These are phyloP conservation scores for Ajuga reptans DNA, from an alignment of 305 asterid species.

Conservation along the genomic window DNA sequence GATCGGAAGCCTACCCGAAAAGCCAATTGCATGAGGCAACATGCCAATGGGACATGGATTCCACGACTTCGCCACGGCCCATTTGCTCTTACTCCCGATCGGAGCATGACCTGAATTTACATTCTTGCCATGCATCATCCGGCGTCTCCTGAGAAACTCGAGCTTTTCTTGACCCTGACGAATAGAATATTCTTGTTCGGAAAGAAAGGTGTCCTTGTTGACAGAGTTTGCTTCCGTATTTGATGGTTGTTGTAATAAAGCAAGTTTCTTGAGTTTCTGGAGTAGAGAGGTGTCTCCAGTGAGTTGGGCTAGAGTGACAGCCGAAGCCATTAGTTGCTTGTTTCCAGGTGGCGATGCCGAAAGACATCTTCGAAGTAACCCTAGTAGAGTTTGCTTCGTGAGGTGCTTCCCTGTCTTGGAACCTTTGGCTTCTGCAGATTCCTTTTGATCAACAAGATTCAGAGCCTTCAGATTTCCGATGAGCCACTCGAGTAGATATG, in stretches of 20 bases:
- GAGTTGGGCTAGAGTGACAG: constrained; percentile 43
- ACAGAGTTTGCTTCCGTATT: constrained; percentile 22
- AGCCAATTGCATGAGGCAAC: constrained; percentile 57
- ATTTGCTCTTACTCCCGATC: constrained; percentile 28
- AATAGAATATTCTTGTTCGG: constrained; percentile 41
- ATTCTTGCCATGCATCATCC: constrained; percentile 22
- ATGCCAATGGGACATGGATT: constrained; percentile 77
- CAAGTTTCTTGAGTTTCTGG: constrained; percentile 57
- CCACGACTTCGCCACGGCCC: constrained; percentile 61
- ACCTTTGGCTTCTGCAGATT: constrained; percentile 30
- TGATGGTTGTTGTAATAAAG: constrained; percentile 22
- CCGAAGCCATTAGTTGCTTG: constrained; percentile 38
- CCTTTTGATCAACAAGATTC: constrained; percentile 23
- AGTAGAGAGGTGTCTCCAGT: constrained; percentile 39
- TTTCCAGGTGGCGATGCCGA: constrained; percentile 38
- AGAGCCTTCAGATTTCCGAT: constrained; percentile 34
- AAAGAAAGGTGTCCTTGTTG: constrained; percentile 26
- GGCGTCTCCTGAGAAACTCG: constrained; percentile 29
- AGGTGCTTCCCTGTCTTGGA: constrained; percentile 28
- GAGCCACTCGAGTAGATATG: constrained; percentile 50
- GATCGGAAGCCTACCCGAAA: constrained; percentile 48
- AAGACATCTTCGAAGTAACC: constrained; percentile 58
- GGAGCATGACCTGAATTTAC: constrained; percentile 13
- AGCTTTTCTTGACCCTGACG: constrained; percentile 46
- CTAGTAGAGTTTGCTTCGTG: constrained; percentile 31